Percentiles rank a stretch among this genome's conserved stretches.
phyloP scores from a whole-genome alignment of 345 rosid genomes.

The Populus euphratica region DNA sequence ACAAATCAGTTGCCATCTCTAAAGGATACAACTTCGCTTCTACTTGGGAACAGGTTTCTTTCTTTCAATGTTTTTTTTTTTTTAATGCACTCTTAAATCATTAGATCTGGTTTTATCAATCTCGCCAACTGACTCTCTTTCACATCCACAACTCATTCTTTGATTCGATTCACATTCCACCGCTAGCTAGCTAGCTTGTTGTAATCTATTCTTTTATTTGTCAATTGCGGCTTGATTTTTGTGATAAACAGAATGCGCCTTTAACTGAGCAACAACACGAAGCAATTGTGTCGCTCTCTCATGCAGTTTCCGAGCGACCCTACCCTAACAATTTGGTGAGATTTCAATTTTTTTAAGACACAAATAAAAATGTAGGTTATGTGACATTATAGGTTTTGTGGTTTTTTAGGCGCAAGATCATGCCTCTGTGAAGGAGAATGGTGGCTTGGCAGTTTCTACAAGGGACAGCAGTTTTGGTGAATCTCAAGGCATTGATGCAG shows the following conservation, averaged over 20 bases:
- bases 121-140: background rate
- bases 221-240: background rate
- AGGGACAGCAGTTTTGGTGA: conserved; percentile 48
- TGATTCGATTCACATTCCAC: background rate
- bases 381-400: background rate
- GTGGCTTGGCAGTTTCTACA: conserved; percentile 47
- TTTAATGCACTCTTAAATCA: background rate
- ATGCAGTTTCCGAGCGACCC: conserved; percentile 78
- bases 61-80: background rate
- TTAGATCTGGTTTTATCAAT: conserved; percentile 1
- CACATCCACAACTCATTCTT: background rate
- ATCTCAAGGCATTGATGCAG: conserved; percentile 65
- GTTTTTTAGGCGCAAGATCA: conserved; percentile 58
- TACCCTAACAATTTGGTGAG: conserved; percentile 72
- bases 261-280: conserved; percentile 83
- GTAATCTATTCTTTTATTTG: background rate
- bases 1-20: conserved; percentile 80
- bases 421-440: conserved; percentile 48
- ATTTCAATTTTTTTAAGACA: background rate
- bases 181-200: background rate
- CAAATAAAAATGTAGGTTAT: background rate
- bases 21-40: conserved; percentile 95
- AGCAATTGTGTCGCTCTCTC: conserved; percentile 57
- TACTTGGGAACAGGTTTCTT: conserved; percentile 86
- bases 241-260: conserved; percentile 59